Evolutionary conservation across 768 basidiomycete genomes (phyloP), one percentile per base, ranked within the genome.

Genomic region (Lactifluus pinguis): DNA sequence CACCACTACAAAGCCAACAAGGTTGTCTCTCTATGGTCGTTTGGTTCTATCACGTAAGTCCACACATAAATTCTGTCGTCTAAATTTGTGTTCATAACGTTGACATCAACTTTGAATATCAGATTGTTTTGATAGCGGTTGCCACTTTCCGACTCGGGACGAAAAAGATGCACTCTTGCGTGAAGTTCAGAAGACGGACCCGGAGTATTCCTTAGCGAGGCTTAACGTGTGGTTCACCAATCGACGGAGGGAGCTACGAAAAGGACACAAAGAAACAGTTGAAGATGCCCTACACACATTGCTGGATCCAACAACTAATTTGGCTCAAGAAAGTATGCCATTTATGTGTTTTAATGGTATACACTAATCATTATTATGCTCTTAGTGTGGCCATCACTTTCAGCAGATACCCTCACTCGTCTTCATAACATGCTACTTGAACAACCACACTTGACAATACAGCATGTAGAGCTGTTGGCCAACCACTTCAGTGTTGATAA

Each of bases 351-450:
- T 15, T 4, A 19, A 19, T 47, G 21, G 21, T 6, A 39, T 6
- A 25, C n/a, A 10, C 38, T 49, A 9, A 25, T 19, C 47, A 49
- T 25, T 14, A 4, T 42, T 44, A 36, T 47, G n/a, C 15, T n/a
- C 4, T 9, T 36, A 60, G 59, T 60, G 59, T 60, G 59, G 59
- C 59, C 59, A 29, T 54, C 53, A 19, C 48, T 53, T 6, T 60
- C 59, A 4, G 53, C 47, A 7, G 53, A 60, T 30, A 44, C 39
- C 34, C 32, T 60, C 19, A 9, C 13, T 36, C 59, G 59, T 14
- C 38, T 60, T n/a, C 59, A 60, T 34, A 25, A 34, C 14, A 54
- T 60, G 59, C 32, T 60, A 17, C 41, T 41, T 19, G 53, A 55
- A 21, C 59, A 60, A n/a, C 39, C 59, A 44, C 47, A 60, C 17